These are phyloP conservation scores for Malassezia arunalokei DNA, from an alignment of 1,284 basidiomycete genomes.

Conservation along the genomic window DNA sequence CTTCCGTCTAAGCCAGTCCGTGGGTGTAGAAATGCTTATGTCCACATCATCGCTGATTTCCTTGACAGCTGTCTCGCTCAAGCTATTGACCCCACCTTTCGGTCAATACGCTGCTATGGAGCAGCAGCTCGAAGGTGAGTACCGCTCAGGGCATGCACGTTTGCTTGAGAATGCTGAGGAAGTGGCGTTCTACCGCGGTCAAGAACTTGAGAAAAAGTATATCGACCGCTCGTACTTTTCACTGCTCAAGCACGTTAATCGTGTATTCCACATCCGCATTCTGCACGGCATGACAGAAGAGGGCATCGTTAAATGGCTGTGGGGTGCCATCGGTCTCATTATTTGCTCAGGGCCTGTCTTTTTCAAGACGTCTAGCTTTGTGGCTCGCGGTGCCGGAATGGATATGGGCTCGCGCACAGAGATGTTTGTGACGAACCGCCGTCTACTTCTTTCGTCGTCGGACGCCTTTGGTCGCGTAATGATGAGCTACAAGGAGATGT, in stretches of 20 bases:
- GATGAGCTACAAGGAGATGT: slow-evolving; percentile 86
- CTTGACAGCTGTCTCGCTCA: slow-evolving; percentile 47
- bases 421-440: slow-evolving; percentile 76
- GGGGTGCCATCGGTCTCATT: slow-evolving; percentile 84
- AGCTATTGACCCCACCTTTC: slow-evolving; percentile 66
- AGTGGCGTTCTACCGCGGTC: slow-evolving; percentile 79
- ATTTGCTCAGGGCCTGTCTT: slow-evolving; percentile 92
- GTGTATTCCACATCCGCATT: slow-evolving; percentile 67
- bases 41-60: slow-evolving; percentile 57
- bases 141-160: slow-evolving; percentile 86
- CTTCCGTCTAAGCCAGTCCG: slow-evolving; percentile 82
- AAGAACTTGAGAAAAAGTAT: slow-evolving; percentile 79
- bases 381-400: slow-evolving; percentile 12
- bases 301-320: slow-evolving; percentile 87
- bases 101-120: slow-evolving; percentile 73
- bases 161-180: slow-evolving; percentile 87
- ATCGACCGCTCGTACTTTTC: slow-evolving; percentile 82
- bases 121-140: slow-evolving; percentile 61
- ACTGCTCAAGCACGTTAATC: slow-evolving; percentile 75
- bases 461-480: slow-evolving; percentile 59
- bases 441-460: slow-evolving; percentile 61
- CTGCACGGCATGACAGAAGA: slow-evolving; percentile 73
- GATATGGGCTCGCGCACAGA: slow-evolving; percentile 44
- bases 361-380: slow-evolving; percentile 63
- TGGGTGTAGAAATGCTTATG: slow-evolving; percentile 76